Conservation (phyloP, 306 rosid species). For the Parietaria judaica region DNA sequence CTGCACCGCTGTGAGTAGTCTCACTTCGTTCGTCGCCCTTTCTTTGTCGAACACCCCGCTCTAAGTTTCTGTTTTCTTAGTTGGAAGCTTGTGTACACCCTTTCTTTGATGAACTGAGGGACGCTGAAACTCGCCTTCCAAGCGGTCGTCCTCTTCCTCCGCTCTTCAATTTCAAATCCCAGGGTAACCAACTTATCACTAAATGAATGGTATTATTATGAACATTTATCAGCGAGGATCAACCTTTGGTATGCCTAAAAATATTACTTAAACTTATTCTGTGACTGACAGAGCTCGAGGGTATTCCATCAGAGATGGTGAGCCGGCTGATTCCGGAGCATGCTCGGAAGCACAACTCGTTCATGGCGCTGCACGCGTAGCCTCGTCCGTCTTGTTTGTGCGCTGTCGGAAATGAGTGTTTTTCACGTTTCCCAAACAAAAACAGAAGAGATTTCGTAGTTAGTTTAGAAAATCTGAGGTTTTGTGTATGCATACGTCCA, state of each 20-base stretch:
- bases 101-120: conserved; percentile 96
- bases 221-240: not conserved
- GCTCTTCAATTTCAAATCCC: conserved; percentile 79
- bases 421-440: too few species aligned
- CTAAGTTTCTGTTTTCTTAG: conserved; percentile 34
- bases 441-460: conserved; percentile 32
- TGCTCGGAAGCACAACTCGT: conserved; percentile 89
- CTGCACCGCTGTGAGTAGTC: conserved; percentile 87
- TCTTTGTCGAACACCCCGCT: not conserved
- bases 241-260: too few species aligned
- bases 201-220: not conserved
- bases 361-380: conserved; percentile 90
- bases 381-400: conserved; percentile 9
- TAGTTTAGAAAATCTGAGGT: conserved; percentile 22
- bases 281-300: conserved; percentile 65
- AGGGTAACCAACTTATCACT: conserved; percentile 37
- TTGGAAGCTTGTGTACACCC: conserved; percentile 99
- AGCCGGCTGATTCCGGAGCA: conserved; percentile 89
- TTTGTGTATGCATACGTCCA: conserved; percentile 22
- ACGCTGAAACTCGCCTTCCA: conserved; percentile 89
- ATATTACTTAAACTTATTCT: not conserved
- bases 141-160: conserved; percentile 99
- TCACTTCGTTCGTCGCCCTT: conserved; percentile 7
- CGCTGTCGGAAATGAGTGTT: conserved; percentile 30
- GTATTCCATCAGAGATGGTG: conserved; percentile 58